phyloP scores from a whole-genome alignment of 768 basidiomycete genomes.

The Pisolithus microcarpus region DNA sequence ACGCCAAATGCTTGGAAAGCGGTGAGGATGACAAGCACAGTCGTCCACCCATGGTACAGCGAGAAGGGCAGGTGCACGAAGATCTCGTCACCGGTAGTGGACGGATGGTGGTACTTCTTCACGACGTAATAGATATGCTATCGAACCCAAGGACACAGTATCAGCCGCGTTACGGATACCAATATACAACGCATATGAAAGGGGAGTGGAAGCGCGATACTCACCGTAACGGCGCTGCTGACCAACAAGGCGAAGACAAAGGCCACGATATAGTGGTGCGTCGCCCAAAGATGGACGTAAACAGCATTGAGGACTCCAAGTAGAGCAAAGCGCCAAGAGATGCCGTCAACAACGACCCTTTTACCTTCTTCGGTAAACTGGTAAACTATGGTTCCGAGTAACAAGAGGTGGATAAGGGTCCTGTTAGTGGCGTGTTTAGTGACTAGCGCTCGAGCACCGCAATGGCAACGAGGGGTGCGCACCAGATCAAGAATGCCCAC shows the following conservation, averaged over 20 bases:
- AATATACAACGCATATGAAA: slow-evolving; percentile 7
- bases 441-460: neutral
- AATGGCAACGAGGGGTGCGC: slow-evolving; percentile 10
- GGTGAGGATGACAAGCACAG: slow-evolving; percentile 73
- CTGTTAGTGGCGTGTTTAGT: slow-evolving; percentile 29
- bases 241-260: slow-evolving; percentile 88
- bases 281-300: slow-evolving; percentile 85
- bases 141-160: neutral
- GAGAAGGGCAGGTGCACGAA: slow-evolving; percentile 96
- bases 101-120: slow-evolving; percentile 73
- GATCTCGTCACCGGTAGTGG: slow-evolving; percentile 66
- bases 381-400: slow-evolving; percentile 87
- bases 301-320: slow-evolving; percentile 82
- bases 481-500: slow-evolving; percentile 92
- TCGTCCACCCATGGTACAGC: slow-evolving; percentile 90
- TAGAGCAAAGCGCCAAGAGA: slow-evolving; percentile 88
- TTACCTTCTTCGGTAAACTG: slow-evolving; percentile 80
- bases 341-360: slow-evolving; percentile 71
- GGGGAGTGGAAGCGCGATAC: slow-evolving; percentile 6
- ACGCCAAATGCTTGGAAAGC: slow-evolving; percentile 88
- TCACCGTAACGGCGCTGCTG: slow-evolving; percentile 56
- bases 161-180: neutral
- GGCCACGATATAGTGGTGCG: slow-evolving; percentile 67
- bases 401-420: slow-evolving; percentile 83
- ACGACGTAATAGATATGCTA: slow-evolving; percentile 92